A percentile compares a stretch with the other conserved stretches of the same genome.
Conservation (phyloP, 768 basidiomycete genomes). For the Cystobasidium tubakii region DNA sequence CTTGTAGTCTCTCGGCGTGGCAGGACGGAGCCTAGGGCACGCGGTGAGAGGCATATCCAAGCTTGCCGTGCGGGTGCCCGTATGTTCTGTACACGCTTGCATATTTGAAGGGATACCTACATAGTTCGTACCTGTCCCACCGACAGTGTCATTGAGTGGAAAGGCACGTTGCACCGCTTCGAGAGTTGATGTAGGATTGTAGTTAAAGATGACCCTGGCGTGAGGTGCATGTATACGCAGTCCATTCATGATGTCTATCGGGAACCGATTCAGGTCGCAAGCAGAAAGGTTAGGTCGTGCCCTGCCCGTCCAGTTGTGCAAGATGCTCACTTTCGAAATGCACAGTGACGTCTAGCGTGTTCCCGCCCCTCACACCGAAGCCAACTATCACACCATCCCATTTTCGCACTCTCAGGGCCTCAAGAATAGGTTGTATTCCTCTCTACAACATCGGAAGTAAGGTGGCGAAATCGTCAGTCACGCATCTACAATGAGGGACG, state of each 20-base stretch:
- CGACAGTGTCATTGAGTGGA: not conserved
- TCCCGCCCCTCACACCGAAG: constrained; percentile 6
- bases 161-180: constrained; percentile 17
- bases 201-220: constrained; percentile 13
- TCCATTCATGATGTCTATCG: not conserved
- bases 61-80: too few relatives aligned
- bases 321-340: constrained; percentile 22
- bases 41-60: too few relatives aligned
- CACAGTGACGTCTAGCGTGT: not conserved
- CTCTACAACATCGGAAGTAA: not conserved
- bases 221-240: constrained; percentile 1
- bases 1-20: too few relatives aligned
- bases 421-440: constrained; percentile 1
- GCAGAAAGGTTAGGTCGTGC: not conserved
- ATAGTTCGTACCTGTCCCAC: constrained; percentile 2
- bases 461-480: not conserved
- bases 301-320: too few relatives aligned
- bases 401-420: constrained; percentile 2
- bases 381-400: constrained; percentile 27
- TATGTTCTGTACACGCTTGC: not conserved
- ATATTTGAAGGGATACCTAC: not conserved
- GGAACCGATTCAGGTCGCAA: too few relatives aligned
- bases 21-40: too few relatives aligned
- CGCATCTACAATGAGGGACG: not conserved
- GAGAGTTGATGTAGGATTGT: constrained; percentile 21